Evolutionary conservation across 2,329 filamentous ascomycete genomes (phyloP), one percentile per base, ranked within the genome.

Genomic region (Colletotrichum lentis): DNA sequence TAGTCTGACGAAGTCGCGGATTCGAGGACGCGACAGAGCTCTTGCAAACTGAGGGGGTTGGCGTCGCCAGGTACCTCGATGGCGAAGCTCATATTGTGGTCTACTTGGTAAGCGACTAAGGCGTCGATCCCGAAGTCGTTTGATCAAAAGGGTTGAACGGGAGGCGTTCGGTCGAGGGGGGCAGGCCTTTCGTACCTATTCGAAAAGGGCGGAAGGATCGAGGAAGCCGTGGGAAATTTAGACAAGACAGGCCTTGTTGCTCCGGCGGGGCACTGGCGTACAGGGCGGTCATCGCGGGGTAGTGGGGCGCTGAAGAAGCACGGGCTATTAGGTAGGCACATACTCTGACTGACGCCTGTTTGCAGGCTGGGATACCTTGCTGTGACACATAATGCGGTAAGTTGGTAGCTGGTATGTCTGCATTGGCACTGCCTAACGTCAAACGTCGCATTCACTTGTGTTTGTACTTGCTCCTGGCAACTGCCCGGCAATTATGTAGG

Each of bases 61-160:
- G 93, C 91, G 81, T 96, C 93, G 71, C 91, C 94, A 7, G 92
- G 86, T 68, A 93, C 89, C 81, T 97, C 93, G 76, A 96, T 88
- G 69, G 86, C 80, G 77, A 90, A 90, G 76, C 84, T 87, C 90
- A 93, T 93, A 74, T 69, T 76, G 65, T 41, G 52, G 57, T 67
- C 64, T 69, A 57, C 67, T 58, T 57, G 52, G 53, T 63, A 53
- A 35, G 57, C 52, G 57, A 67, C 63, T 57, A 67, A 68, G 67
- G 59, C 47, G 47, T 57, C 46, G 41, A 54, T 54, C 20, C 63
- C 63, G 39, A 46, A 49, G n/a, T 37, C 12, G 41, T 62, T 49
- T 58, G 64, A 12, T 67, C 41, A 57, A 68, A 50, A 24, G 31
- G 46, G 31, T 59, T 47, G 7, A 46, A n/a, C n/a, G 7, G 31